These are phyloP conservation scores for Colletotrichum agaves DNA, from an alignment of 2,329 filamentous ascomycete genomes.

Conservation along the genomic window DNA sequence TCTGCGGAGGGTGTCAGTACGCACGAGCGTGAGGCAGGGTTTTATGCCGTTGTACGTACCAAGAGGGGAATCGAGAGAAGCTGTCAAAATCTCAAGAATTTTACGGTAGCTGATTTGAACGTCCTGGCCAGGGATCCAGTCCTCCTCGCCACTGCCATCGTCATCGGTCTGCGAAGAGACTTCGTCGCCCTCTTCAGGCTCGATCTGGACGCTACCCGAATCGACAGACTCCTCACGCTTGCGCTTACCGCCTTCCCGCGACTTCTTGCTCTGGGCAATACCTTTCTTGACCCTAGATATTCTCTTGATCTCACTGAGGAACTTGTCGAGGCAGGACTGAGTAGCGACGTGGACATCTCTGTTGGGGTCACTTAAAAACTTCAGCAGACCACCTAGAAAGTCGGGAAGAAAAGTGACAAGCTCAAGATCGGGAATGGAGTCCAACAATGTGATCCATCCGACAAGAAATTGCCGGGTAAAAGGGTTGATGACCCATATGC, in stretches of 20 bases:
- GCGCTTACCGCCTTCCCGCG: conserved; percentile 72
- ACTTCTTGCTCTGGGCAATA: conserved; percentile 85
- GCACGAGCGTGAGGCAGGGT: neutral
- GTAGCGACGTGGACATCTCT: conserved; percentile 95
- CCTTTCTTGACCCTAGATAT: conserved; percentile 94
- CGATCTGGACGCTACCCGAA: conserved; percentile 68
- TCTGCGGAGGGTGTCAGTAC: conserved; percentile 60
- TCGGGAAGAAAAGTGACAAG: conserved; percentile 92
- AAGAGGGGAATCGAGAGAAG: conserved; percentile 84
- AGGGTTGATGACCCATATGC: conserved; percentile 93
- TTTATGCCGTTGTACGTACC: conserved; percentile 60
- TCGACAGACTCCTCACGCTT: conserved; percentile 78
- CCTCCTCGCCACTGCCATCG: conserved; percentile 78
- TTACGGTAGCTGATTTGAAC: conserved; percentile 93
- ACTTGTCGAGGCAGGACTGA: conserved; percentile 87
- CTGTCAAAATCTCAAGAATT: conserved; percentile 90
- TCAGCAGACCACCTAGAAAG: conserved; percentile 89
- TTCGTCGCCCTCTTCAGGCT: conserved; percentile 70
- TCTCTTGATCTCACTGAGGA: conserved; percentile 92
- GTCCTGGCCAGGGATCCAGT: conserved; percentile 98
- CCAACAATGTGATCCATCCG: conserved; percentile 92
- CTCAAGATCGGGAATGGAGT: conserved; percentile 96
- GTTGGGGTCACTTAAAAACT: conserved; percentile 91
- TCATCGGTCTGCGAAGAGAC: conserved; percentile 67
- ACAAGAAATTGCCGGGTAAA: conserved; percentile 96